These are phyloP conservation scores for Polyporus tsugae DNA, from an alignment of 1,284 basidiomycete species.

Conservation along the genomic window DNA sequence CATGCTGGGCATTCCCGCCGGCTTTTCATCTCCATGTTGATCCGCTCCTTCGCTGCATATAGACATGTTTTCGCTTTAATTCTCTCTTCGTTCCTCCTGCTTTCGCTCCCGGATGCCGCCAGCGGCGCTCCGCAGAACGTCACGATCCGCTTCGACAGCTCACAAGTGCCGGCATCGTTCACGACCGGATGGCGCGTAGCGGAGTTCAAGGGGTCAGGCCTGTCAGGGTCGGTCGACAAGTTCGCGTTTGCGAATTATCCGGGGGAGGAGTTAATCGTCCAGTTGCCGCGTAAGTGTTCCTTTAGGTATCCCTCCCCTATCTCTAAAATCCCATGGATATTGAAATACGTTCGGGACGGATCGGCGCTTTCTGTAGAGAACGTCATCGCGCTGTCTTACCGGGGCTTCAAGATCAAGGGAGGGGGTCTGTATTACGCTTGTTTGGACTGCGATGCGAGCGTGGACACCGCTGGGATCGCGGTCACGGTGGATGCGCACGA, in stretches of 20 bases:
- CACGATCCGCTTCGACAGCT: conserved; percentile 31
- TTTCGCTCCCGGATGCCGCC: conserved; percentile 21
- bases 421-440: conserved; percentile 34
- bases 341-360: background rate
- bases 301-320: background rate
- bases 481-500: conserved; percentile 32
- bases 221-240: conserved; percentile 9
- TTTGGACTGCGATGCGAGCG: conserved; percentile 30
- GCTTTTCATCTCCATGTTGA: conserved; percentile 24
- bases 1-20: conserved; percentile 39
- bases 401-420: conserved; percentile 30
- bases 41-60: conserved; percentile 24
- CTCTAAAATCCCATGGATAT: background rate
- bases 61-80: conserved; percentile 14
- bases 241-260: conserved; percentile 29
- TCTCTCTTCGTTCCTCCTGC: conserved; percentile 16
- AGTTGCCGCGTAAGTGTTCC: conserved; percentile 31
- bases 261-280: conserved; percentile 26
- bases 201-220: conserved; percentile 16
- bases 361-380: conserved; percentile 21
- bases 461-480: background rate
- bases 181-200: conserved; percentile 36
- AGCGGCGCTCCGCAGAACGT: conserved; percentile 30
- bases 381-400: conserved; percentile 34
- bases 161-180: conserved; percentile 26